Base-by-base conservation (phyloP, 306 rosid species). In the Lathyrus oleraceus region DNA sequence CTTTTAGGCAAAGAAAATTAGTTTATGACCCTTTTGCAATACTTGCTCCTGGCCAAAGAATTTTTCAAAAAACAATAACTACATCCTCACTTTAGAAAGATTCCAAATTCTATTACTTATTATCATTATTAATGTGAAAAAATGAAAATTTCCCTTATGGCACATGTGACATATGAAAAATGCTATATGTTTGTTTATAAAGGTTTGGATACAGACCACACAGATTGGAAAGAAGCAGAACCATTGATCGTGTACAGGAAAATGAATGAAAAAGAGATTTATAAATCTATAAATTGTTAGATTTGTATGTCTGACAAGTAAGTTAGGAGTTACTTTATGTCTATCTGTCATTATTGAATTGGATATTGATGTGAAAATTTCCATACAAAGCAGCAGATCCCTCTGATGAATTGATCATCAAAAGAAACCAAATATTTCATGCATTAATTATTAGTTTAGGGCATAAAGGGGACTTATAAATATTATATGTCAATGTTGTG, bases 21-120 rank as follows among this genome's bases (percentile, higher is more conserved):
- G 74, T 71, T 69, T 91, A 87, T 82, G 99, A 94, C 86, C 99
- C 99, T 51, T 82, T 94, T 77, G 96, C 82, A 70, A 79, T 94
- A 75, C 91, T 94, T 17, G 85, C 92, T 73, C 96, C 99, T 23
- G 99, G 99, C 71, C 99, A 88, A 69, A 72, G 91, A 82, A 91
- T 95, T 86, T 91, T 95, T 81, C 92, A 79, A 74, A 91, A 85
- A 84, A 82, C 90, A 83, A 83, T 61, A 71, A 38, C 83, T 71
- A 72, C 73, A 77, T 87, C 85, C 67, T 86, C 84, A 88, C 58
- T 23, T 3, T n/a, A 44, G 4, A 9, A 9, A n/a, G 0, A 9
- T 23, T 63, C 56, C 57, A 39, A 11, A 25, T 15, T 73, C 52
- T 8, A 47, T 61, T 30, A 47, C 45, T 61, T 30, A 35, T 59